These are phyloP conservation scores for sunflower (Helianthus annuus) DNA, from an alignment of 129 eudicot genomes.

Conservation along the genomic window HanXRQr2.0-SUNRISE NC_035437.2:29687326-29687825, in stretches of 20 bases:
- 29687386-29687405: conserved; percentile 19
- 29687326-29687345: conserved; percentile 86
- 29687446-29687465: background rate
- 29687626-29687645: conserved; percentile 84
- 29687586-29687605: conserved; percentile 99
- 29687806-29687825: conserved; percentile 93
- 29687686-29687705: background rate
- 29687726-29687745: background rate
- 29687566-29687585: conserved; percentile 92
- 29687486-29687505: conserved; percentile 55
- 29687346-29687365: conserved; percentile 97
- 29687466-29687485: conserved; percentile 15
- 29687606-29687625: conserved; percentile 88
- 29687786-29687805: conserved; percentile 96
- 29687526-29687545: conserved; percentile 88
- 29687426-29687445: background rate
- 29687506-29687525: conserved; percentile 98
- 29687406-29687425: background rate
- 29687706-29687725: background rate
- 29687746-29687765: background rate
- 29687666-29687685: background rate
- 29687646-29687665: conserved; percentile 89
- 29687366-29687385: conserved; percentile 99
- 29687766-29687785: conserved; percentile 87
- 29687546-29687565: conserved; percentile 96